Evolutionary conservation across 352 stramenopile genomes (phyloP), one percentile per base, ranked within the genome.

Genomic region (Hyaloperonospora arabidopsidis): DNA sequence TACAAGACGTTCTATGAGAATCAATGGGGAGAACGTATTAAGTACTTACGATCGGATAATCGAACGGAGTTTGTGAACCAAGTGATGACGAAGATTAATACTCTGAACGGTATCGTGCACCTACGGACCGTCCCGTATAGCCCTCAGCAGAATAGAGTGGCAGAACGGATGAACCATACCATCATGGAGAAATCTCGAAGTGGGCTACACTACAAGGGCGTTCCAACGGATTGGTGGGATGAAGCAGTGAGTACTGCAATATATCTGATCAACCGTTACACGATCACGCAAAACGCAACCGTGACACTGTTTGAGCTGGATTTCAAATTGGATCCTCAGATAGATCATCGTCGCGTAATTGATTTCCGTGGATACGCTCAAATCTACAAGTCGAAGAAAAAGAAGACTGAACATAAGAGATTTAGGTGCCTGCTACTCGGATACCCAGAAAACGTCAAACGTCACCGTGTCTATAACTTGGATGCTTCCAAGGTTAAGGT

Each of bases 331-430:
- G 47, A 56, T 5, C 45, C 55, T 12, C 8, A 2, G 5, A 14
- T 76, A 28, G 45, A 49, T 1, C 44, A 70, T n/a, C 12, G 68
- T 2, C 53, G 54, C 18, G 63, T 76, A 8, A 68, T 70, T 40
- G 61, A 57, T 14, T 70, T 49, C 12, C 47, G 46, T 0, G 61
- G 50, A 1, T 74, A 66, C 15, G 57, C 51, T 18, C 59, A 65
- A 21, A 52, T 70, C 11, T 52, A 65, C 36, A 29, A 66, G 14
- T 34, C 45, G 3, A 68, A 68, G 44, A 40, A 57, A 5, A 60
- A 57, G 10, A 71, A 71, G 36, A 34, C 73, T 1, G 49, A 61
- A 13, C 17, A 47, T 0, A 71, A 71, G 40, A 61, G 43, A 6
- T 62, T 57, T 18, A 52, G 21, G 8, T 70, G 65, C 17, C 51